Percentiles rank a stretch among this genome's conserved stretches.
phyloP scores from a whole-genome alignment of 257 asterid species.

The Nicotiana undulata region DNA sequence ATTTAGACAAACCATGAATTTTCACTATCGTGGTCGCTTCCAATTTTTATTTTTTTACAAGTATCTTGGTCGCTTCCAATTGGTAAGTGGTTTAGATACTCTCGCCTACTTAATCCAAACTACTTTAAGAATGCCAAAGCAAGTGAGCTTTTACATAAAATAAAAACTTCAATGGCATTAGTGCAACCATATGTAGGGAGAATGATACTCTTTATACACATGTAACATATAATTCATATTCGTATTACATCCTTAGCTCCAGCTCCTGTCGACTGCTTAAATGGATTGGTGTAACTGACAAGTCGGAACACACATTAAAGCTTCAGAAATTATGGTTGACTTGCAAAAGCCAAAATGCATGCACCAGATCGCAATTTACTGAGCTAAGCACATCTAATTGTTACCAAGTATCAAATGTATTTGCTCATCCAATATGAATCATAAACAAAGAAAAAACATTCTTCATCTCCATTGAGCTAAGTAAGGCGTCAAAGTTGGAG shows the following conservation, averaged over 20 bases:
- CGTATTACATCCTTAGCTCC: not conserved
- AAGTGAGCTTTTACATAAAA: not conserved
- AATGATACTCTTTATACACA: not conserved
- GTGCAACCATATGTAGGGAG: not conserved
- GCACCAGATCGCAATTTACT: not conserved
- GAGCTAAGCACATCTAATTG: not conserved
- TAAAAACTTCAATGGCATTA: not conserved
- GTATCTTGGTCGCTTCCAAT: not conserved
- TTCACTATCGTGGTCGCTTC: not conserved
- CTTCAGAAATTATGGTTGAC: not conserved
- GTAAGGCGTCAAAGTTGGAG: not conserved
- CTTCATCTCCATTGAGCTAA: not conserved
- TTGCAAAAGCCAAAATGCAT: not conserved
- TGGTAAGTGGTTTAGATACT: not conserved
- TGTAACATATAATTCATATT: not conserved
- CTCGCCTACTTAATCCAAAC: not conserved
- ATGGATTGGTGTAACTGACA: not conserved
- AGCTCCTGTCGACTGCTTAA: not conserved
- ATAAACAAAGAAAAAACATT: not conserved
- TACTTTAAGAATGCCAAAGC: not conserved
- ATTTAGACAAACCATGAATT: not conserved
- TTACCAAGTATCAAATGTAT: not conserved
- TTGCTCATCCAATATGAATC: not conserved
- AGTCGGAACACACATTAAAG: not conserved
- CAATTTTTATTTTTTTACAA: not conserved